These are phyloP conservation scores for Scheffersomyces illinoinensis DNA, from an alignment of 1,139 yeast genomes.

Conservation along the genomic window DNA sequence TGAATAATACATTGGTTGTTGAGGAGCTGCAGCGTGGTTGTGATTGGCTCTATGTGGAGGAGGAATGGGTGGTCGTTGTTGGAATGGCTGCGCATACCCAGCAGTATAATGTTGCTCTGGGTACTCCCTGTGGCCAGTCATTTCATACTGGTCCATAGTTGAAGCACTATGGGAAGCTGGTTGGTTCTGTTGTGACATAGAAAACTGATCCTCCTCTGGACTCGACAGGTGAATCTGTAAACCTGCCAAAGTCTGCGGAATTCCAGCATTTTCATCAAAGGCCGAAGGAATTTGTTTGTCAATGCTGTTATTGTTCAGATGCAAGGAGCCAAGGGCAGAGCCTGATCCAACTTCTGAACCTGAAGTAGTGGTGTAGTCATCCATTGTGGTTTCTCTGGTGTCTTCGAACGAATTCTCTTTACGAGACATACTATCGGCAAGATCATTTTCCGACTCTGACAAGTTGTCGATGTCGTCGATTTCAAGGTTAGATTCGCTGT, in stretches of 20 bases:
- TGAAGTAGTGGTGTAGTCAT: not conserved
- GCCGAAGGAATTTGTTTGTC: not conserved
- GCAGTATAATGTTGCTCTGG: not conserved
- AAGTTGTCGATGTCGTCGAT: slow-evolving; percentile 4
- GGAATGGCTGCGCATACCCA: not conserved
- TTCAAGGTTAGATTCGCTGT: not conserved
- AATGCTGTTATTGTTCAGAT: not conserved
- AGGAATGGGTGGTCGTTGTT: not conserved
- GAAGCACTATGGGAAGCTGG: not conserved
- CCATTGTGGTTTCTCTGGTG: slow-evolving; percentile 20
- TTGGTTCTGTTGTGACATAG: not conserved
- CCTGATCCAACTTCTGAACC: not conserved
- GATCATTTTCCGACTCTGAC: slow-evolving; percentile 10
- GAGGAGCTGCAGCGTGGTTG: not conserved
- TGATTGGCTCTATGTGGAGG: not conserved
- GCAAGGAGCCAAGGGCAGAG: not conserved
- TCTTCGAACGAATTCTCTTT: slow-evolving; percentile 13
- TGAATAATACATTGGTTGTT: not conserved
- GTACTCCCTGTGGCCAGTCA: not conserved
- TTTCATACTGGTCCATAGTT: not conserved
- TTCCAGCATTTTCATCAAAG: not conserved
- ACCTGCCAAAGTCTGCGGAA: not conserved
- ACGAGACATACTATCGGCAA: slow-evolving; percentile 11
- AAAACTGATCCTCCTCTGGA: not conserved
- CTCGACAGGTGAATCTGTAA: not conserved